Percentiles rank a stretch among this genome's conserved stretches.
Evolutionary conservation across 805 yeast genomes (phyloP).

Genomic region (Jamesozyma spencerorum): DNA sequence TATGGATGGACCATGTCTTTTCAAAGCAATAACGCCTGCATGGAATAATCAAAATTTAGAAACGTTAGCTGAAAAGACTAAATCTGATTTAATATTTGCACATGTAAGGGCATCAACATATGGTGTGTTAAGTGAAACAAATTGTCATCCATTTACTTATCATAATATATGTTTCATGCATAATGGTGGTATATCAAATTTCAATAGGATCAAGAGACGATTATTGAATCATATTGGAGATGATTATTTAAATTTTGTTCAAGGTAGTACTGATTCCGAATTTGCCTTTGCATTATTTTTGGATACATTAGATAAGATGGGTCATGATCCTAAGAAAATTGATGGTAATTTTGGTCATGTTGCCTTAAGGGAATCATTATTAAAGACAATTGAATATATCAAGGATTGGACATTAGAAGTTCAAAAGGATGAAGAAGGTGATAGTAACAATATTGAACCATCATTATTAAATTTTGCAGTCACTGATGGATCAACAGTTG

Average conservation of each 20-base stretch:
- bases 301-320: conserved; percentile 66
- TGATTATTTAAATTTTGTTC: conserved; percentile 67
- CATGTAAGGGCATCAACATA: conserved; percentile 95
- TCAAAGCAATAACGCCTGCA: conserved; percentile 93
- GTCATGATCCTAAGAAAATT: conserved; percentile 53
- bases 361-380: conserved; percentile 56
- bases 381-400: conserved; percentile 63
- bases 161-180: conserved; percentile 93
- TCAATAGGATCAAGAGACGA: conserved; percentile 60
- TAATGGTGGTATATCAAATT: conserved; percentile 81
- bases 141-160: conserved; percentile 91
- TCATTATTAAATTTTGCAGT: conserved; percentile 88
- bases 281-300: conserved; percentile 86
- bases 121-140: conserved; percentile 88
- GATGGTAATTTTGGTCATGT: conserved; percentile 44
- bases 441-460: conserved; percentile 42
- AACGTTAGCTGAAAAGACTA: conserved; percentile 78
- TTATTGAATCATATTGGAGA: conserved; percentile 68
- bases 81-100: conserved; percentile 77
- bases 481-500: conserved; percentile 82
- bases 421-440: conserved; percentile 20
- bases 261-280: conserved; percentile 94
- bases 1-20: conserved; percentile 73
- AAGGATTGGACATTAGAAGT: conserved; percentile 71
- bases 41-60: conserved; percentile 94